Evolutionary conservation across 768 basidiomycete species (phyloP).

Genomic region (Russula compacta): DNA sequence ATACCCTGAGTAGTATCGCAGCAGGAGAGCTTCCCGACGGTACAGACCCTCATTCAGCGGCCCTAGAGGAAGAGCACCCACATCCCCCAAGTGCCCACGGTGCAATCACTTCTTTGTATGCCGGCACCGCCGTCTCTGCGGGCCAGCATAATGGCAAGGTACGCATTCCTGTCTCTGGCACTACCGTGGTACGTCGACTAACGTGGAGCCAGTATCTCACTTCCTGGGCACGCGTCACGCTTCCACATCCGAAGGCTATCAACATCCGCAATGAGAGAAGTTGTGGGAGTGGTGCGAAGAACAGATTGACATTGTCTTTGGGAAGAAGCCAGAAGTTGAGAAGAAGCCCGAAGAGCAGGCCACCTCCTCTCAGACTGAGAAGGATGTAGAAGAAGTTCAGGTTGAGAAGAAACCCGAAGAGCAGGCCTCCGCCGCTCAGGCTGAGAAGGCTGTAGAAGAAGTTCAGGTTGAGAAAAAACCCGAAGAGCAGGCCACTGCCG

Average conservation of each 20-base stretch:
- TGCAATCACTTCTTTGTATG: neutral
- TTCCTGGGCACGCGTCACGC: neutral
- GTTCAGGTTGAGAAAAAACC: neutral
- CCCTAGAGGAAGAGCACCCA: no score
- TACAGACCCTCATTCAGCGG: neutral
- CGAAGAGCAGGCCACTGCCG: no score
- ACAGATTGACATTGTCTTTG: neutral
- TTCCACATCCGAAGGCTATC: neutral
- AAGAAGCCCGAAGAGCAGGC: neutral
- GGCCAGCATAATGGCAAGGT: neutral
- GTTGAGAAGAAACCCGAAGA: no score
- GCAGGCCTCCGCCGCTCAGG: no score
- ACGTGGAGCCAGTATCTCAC: neutral
- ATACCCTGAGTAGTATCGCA: no score
- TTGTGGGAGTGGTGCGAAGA: slow-evolving; percentile 3
- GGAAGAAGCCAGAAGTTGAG: no score
- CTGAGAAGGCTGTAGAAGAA: no score
- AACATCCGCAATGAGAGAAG: neutral
- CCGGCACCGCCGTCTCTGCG: neutral
- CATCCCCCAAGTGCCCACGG: neutral
- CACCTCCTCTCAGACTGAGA: no score
- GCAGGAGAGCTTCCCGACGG: neutral
- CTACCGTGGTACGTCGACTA: neutral
- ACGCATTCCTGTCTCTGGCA: neutral
- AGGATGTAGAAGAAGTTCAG: no score